Evolutionary conservation across 495 filamentous ascomycete genomes (phyloP).

Genomic region (Penicillium herquei): DNA sequence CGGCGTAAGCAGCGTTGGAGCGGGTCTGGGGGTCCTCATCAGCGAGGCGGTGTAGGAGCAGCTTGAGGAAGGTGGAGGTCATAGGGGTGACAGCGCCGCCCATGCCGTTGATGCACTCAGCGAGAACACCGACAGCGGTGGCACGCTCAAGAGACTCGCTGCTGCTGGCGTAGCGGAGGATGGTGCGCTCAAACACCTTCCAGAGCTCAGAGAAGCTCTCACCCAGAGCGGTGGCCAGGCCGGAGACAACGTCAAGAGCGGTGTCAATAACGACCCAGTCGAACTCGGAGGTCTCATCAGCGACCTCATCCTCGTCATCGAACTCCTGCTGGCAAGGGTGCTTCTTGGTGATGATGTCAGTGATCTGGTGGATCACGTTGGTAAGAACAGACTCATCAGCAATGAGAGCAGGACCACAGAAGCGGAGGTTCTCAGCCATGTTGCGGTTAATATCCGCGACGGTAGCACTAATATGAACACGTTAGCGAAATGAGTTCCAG

Average conservation of each 20-base stretch:
- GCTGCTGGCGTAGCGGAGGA: slow-evolving; percentile 83
- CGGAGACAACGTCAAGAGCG: slow-evolving; percentile 82
- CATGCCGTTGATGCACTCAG: slow-evolving; percentile 90
- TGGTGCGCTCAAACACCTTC: slow-evolving; percentile 88
- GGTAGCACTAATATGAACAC: slow-evolving; percentile 58
- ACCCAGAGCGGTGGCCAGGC: slow-evolving; percentile 79
- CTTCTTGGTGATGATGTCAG: slow-evolving; percentile 75
- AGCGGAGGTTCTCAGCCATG: slow-evolving; percentile 87
- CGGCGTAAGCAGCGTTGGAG: slow-evolving; percentile 90
- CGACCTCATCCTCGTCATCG: slow-evolving; percentile 70
- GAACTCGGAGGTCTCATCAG: slow-evolving; percentile 87
- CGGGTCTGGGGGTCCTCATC: slow-evolving; percentile 92
- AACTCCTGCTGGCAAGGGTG: slow-evolving; percentile 93
- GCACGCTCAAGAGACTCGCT: slow-evolving; percentile 82
- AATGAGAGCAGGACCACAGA: slow-evolving; percentile 85
- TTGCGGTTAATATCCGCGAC: slow-evolving; percentile 96
- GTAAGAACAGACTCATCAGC: slow-evolving; percentile 60
- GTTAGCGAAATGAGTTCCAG: slow-evolving; percentile 37
- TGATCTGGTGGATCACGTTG: slow-evolving; percentile 64
- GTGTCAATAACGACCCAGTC: slow-evolving; percentile 97
- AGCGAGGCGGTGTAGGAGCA: slow-evolving; percentile 79
- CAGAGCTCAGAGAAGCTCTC: slow-evolving; percentile 78
- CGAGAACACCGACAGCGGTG: slow-evolving; percentile 85
- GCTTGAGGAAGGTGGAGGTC: slow-evolving; percentile 71
- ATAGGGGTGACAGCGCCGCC: slow-evolving; percentile 70